Base-by-base conservation (phyloP, 768 basidiomycete species). In the Cyclocybe cylindracea region DNA sequence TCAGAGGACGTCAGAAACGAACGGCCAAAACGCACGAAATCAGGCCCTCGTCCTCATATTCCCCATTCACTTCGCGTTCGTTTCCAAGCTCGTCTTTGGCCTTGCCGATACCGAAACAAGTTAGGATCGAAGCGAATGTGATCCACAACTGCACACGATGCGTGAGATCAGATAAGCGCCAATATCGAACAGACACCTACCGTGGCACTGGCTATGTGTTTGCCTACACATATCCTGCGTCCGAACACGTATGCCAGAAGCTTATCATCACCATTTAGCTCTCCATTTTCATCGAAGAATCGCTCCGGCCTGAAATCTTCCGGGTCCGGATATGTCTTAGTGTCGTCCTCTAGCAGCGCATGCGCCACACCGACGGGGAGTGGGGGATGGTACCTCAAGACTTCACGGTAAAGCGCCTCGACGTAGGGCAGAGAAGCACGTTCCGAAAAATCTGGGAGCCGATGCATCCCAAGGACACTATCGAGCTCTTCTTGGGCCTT, bases 401-500 rank as follows among this genome's bases (percentile, higher is more conserved):
- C 14, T 5, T 42, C 34, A 39, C 7, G 34, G 13, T 46, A 42
- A 33, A 33, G n/a, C 35, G 19, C 57, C 74, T 13, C 52, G 57
- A 62, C 51, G 63, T 80, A 90, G 5, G 85, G 85, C 50, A 91
- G 63, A 1, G 65, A 69, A 3, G 66, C 52, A 3, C 85, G 72
- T 62, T 89, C 88, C 36, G 68, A 72, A 54, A 86, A 79, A 0
- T 69, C 74, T 0, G 89, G 89, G 29, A 89, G 70, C 7, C 87
- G 74, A 39, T 77, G 76, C 31, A 61, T 51, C 8, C 83, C 84
- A 35, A 85, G 70, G 11, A 86, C 80, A 1, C 59, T 48, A 60
- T 91, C 89, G 13, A 91, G 76, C 56, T 91, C 88, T 14, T 72
- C 69, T 59, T 88, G 86, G 0, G 84, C 87, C 49, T 78, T 80